Evolutionary conservation across 2,329 filamentous ascomycete genomes (phyloP), one percentile per base, ranked within the genome.

Genomic region (Bertia moriformis): DNA sequence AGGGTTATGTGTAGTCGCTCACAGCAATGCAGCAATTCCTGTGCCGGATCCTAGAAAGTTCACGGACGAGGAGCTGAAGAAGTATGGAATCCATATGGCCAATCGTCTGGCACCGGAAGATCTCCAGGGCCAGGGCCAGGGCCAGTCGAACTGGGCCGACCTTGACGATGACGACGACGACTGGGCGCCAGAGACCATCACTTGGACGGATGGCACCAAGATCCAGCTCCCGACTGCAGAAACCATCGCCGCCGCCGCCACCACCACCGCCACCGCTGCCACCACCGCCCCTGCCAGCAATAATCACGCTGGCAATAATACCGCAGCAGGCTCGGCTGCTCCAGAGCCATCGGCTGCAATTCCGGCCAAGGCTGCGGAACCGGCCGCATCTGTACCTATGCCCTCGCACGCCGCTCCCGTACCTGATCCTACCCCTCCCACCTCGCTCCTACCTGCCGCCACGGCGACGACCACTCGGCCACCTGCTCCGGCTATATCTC

Each of bases 111-210:
- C 85, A 46, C 71, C 81, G 38, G 83, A 89, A 46, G 83, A 87
- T 52, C n/a, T n/a, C n/a, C n/a, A n/a, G n/a, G n/a, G n/a, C n/a
- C n/a, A n/a, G n/a, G 58, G 67, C 39, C 73, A 75, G 42, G 83
- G 83, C 42, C 82, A 87, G 49, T 76, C 79, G 22, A 89, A 88
- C 54, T 93, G 85, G 85, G 85, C 84, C 18, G 85, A 93, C 51
- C 88, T 89, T 43, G 85, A 91, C 44, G 84, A 91, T 42, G 84
- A 91, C 46, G 83, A 88, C 50, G 85, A 89, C 27, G 83, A 89
- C 51, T 89, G 84, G 82, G 81, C 78, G 12, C 83, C 84, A 2
- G 83, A 91, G 46, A 76, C 81, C 39, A 86, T 91, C 46, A 83
- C 83, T 42, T 93, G 85, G 85, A 83, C 83, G 52, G 85, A 93